Base-by-base conservation (phyloP, 331 rosid genomes). In the Malus hybrid region DNA sequence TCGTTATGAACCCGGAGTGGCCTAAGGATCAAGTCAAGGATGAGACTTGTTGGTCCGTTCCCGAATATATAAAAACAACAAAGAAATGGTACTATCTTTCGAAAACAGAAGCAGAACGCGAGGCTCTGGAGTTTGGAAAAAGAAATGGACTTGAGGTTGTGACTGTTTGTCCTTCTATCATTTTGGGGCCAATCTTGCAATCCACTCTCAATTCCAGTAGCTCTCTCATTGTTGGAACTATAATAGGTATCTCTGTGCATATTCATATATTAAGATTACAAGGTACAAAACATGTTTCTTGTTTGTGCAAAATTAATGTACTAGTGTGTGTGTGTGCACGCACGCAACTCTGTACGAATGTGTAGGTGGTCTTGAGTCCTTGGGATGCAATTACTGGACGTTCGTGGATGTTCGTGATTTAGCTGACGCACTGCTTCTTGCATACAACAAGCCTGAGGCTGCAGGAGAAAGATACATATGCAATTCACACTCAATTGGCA, bases 41-140 rank as follows among this genome's bases (percentile, higher is more conserved):
- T 69, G 97, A 91, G 75, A 77, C 84, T 66, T 86, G 73, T 80
- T 91, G 93, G 97, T 86, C 95, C 29, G 97, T 86, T 79, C 81
- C 53, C 77, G 91, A 89, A 68, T 80, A 85, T 66, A 82, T 90
- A 77, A 77, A 18, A 79, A 62, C 77, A 28, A 83, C 80, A 10
- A 8, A 88, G 90, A 83, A 80, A 77, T 91, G 93, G 91, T 91
- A 91, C 68, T 75, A n/a, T 72, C 79, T 72, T 67, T 63, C 96
- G 24, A 91, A 91, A 84, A 88, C 91, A 34, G 78, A 85, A 68
- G 97, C 97, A 42, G 91, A 91, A 72, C 76, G 81, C 62, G 80
- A 80, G 71, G 90, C 89, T 15, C 24, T 80, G 68, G 87, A 86
- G 57, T 85, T 88, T 63, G 89, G 84, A 6, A 85, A 75, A 66